phyloP scores from a whole-genome alignment of 495 filamentous ascomycete species.

The Eremomyces bilateralis region DNA sequence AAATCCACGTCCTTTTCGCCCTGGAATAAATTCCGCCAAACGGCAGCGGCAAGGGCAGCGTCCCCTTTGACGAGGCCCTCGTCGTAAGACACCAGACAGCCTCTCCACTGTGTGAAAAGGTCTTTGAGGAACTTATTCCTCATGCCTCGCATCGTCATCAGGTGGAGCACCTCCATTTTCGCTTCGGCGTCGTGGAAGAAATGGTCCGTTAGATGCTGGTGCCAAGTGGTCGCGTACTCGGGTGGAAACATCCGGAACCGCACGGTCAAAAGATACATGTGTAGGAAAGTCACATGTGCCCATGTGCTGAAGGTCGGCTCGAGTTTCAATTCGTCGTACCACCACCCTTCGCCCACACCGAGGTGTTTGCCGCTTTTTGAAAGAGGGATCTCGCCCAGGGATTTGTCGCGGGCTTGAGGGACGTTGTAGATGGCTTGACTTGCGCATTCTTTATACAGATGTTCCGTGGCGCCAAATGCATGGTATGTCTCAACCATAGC shows the following conservation, averaged over 20 bases:
- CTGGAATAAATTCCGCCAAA: conserved; percentile 78
- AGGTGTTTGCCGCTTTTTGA: conserved; percentile 56
- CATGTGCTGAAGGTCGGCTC: conserved; percentile 76
- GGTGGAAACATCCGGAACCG: conserved; percentile 54
- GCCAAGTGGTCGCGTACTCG: conserved; percentile 36
- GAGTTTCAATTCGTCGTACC: conserved; percentile 54
- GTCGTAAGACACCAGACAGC: conserved; percentile 62
- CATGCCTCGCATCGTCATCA: conserved; percentile 36
- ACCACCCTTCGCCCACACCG: conserved; percentile 52
- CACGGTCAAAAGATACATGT: conserved; percentile 86
- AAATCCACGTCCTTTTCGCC: conserved; percentile 49
- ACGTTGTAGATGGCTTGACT: conserved; percentile 48
- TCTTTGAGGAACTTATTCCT: conserved; percentile 82
- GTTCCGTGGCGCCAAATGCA: conserved; percentile 56
- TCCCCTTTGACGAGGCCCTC: conserved; percentile 69
- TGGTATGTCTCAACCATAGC: conserved; percentile 62
- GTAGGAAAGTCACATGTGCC: conserved; percentile 87
- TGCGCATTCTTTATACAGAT: conserved; percentile 56
- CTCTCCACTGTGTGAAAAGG: conserved; percentile 79
- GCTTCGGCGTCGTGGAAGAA: conserved; percentile 85
- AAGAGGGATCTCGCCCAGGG: conserved; percentile 30
- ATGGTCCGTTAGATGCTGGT: conserved; percentile 67
- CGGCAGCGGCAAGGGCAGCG: conserved; percentile 61
- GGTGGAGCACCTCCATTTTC: conserved; percentile 57
- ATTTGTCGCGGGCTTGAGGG: conserved; percentile 14